Conservation (phyloP, 2,329 filamentous ascomycete genomes). For the Chaetomiaceae sp. region DNA sequence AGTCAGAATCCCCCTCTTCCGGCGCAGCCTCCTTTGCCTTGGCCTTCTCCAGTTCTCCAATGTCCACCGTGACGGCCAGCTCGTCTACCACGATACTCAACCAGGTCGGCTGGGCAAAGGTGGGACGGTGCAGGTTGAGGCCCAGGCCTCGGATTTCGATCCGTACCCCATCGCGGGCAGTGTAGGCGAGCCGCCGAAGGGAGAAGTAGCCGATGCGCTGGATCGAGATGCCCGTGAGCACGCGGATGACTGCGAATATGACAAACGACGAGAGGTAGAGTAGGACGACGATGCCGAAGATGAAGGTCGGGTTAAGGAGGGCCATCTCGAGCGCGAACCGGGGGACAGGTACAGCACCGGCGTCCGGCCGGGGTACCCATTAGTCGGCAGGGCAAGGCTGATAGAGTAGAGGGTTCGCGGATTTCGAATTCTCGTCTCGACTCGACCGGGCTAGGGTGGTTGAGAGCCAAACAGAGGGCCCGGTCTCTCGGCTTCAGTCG, state of each 20-base stretch:
- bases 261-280: constrained; percentile 90
- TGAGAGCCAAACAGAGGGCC: constrained; percentile 15
- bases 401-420: not conserved
- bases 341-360: constrained; percentile 17
- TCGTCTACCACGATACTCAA: constrained; percentile 85
- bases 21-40: constrained; percentile 32
- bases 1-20: constrained; percentile 29
- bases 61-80: constrained; percentile 76
- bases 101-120: constrained; percentile 96
- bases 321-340: constrained; percentile 48
- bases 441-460: not conserved
- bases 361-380: constrained; percentile 9
- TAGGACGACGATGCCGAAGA: constrained; percentile 80
- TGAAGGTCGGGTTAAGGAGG: constrained; percentile 70
- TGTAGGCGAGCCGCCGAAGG: constrained; percentile 83
- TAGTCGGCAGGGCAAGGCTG: constrained; percentile 6
- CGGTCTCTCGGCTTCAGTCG: constrained; percentile 16
- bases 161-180: constrained; percentile 80
- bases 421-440: constrained; percentile 8
- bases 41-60: constrained; percentile 57
- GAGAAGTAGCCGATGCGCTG: constrained; percentile 93
- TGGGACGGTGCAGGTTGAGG: constrained; percentile 83
- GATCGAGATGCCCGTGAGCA: constrained; percentile 90
- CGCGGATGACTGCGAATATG: constrained; percentile 85
- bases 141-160: constrained; percentile 88